Evolutionary conservation across 148 eudicot genomes (phyloP), one percentile per base, ranked within the genome.

Genomic region (Rhododendron ferrugineum): DNA sequence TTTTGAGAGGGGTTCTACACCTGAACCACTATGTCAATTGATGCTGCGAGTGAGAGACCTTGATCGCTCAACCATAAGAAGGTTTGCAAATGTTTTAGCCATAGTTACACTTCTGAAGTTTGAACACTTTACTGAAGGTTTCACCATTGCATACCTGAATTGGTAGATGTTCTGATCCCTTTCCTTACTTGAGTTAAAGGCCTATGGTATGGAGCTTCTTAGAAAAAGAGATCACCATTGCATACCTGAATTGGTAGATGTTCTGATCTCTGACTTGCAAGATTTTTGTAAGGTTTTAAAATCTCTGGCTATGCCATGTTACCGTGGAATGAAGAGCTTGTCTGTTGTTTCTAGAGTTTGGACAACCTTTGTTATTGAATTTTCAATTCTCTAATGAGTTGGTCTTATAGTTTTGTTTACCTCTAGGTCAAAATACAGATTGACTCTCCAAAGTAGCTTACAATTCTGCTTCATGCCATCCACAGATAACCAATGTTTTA

Each of bases 21-120:
- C 84, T 46, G 93, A 95, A 82, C 95, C 98, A 72, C 81, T 95
- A 73, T 90, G 98, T 82, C 94, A 93, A 88, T 92, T 95, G 78
- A 95, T 93, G 95, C 90, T 95, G 86, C 85, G 91, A 86, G 98
- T 93, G 42, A 96, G 95, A 88, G 93, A 95, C 86, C 92, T 95
- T 86, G 94, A 93, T 81, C 93, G 92, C 28, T 84, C 96, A n/a
- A 92, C 81, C 92, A 95, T 83, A 85, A 88, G 85, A 91, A 95
- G 96, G 98, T 87, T 32, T 80, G 75, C 49, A 26, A 9, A 44
- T 18, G 64, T 58, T 82, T 47, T 42, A 44, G 32, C 66, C 30
- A 76, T 78, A 4, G 15, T 64, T 36, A 9, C 47, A 66, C 66
- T 76, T 70, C 16, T 82, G 15, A 74, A 73, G 42, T 3, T 36